These are phyloP conservation scores for Pythium vanterpoolii DNA, from an alignment of 352 stramenopile species.

Conservation along the genomic window DNA sequence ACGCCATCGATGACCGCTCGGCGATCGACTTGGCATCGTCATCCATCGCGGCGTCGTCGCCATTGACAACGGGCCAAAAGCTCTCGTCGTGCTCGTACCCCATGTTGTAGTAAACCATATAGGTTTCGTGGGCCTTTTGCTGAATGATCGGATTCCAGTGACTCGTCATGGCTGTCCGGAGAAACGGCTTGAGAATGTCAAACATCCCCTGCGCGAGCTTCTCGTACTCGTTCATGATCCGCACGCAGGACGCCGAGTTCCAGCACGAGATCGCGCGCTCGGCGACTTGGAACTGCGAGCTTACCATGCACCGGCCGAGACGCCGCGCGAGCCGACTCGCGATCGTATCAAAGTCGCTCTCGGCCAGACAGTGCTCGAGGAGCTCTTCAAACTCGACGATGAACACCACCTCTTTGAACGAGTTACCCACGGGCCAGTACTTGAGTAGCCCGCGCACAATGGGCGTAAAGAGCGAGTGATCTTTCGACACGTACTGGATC, in stretches of 20 bases:
- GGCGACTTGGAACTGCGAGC: constrained; percentile 82
- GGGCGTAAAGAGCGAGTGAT: constrained; percentile 81
- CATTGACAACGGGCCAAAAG: constrained; percentile 26
- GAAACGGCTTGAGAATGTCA: constrained; percentile 71
- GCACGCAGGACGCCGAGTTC: constrained; percentile 72
- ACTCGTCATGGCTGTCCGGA: constrained; percentile 42
- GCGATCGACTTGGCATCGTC: constrained; percentile 3
- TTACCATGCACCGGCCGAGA: constrained; percentile 75
- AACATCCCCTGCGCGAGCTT: constrained; percentile 84
- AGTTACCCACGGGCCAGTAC: constrained; percentile 86
- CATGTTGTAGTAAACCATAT: constrained; percentile 90
- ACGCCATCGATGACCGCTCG: constrained; percentile 12
- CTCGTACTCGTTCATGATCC: constrained; percentile 90
- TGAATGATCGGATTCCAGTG: constrained; percentile 87
- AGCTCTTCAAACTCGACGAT: constrained; percentile 88
- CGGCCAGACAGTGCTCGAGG: constrained; percentile 81
- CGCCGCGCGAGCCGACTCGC: constrained; percentile 51
- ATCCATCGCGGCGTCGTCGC: not conserved
- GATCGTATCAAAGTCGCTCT: constrained; percentile 73
- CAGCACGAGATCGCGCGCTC: constrained; percentile 83
- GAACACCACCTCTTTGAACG: constrained; percentile 88
- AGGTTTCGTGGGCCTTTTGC: constrained; percentile 82
- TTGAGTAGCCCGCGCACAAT: constrained; percentile 77
- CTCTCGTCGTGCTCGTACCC: constrained; percentile 77
- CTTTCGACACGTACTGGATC: constrained; percentile 89